phyloP scores from a whole-genome alignment of 2,329 filamentous ascomycete genomes.

The Helicocarpus griseus region DNA sequence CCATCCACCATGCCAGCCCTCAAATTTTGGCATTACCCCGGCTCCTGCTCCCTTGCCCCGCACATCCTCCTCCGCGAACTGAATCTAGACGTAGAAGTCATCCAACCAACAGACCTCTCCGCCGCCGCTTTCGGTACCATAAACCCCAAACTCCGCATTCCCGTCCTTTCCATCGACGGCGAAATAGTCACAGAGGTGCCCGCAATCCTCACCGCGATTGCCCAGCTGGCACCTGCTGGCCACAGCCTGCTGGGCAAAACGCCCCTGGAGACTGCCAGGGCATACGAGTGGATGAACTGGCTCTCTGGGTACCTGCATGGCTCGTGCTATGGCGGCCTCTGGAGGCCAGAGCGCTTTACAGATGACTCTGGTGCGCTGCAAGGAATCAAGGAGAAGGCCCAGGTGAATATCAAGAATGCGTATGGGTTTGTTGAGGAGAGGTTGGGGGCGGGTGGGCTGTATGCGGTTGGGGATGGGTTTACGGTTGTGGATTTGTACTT shows the following conservation, averaged over 20 bases:
- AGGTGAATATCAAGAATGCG: conserved; percentile 15
- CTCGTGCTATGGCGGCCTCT: conserved; percentile 18
- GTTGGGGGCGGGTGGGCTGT: conserved; percentile 12
- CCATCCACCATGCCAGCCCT: conserved; percentile 13
- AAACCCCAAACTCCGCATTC: conserved; percentile 26
- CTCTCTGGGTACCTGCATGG: conserved; percentile 25
- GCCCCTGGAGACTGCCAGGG: conserved; percentile 20
- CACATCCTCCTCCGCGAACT: conserved; percentile 24
- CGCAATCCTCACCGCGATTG: conserved; percentile 24
- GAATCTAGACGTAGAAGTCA: conserved; percentile 14
- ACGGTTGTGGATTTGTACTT: conserved; percentile 28
- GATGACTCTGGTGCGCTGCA: conserved; percentile 13
- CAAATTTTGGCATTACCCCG: conserved; percentile 20
- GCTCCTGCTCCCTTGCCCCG: conserved; percentile 23
- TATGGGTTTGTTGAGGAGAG: conserved; percentile 19
- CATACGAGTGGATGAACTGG: conserved; percentile 29
- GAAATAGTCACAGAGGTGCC: conserved; percentile 26
- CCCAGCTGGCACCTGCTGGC: conserved; percentile 20
- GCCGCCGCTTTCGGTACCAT: conserved; percentile 15
- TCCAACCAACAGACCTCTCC: conserved; percentile 9
- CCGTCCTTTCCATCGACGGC: conserved; percentile 20
- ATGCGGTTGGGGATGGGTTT: conserved; percentile 16
- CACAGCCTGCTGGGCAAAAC: conserved; percentile 21
- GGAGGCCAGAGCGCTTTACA: conserved; percentile 18
- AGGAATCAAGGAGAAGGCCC: conserved; percentile 15